These are phyloP conservation scores for Botrytis galanthina DNA, from an alignment of 2,329 filamentous ascomycete species.

Conservation along the genomic window DNA sequence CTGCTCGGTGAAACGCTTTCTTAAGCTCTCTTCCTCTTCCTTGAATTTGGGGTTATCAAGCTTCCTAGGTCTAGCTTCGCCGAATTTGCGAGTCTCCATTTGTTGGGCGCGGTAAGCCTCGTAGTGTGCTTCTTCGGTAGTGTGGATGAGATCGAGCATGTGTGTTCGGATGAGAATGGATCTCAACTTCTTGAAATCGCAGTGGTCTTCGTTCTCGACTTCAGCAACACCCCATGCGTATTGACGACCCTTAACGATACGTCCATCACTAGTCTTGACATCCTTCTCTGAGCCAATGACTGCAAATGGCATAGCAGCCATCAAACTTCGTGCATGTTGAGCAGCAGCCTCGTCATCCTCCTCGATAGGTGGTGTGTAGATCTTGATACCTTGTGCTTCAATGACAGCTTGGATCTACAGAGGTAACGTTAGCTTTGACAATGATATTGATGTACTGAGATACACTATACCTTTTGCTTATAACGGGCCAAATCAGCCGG, in stretches of 20 bases:
- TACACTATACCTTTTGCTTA: slow-evolving; percentile 78
- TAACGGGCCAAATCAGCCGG: slow-evolving; percentile 87
- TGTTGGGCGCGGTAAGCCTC: slow-evolving; percentile 98
- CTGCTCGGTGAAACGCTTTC: slow-evolving; percentile 99
- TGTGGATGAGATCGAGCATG: slow-evolving; percentile 99
- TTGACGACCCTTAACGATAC: slow-evolving; percentile 97
- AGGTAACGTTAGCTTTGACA: slow-evolving; percentile 34
- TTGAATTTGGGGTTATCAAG: slow-evolving; percentile 99
- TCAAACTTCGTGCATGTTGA: slow-evolving; percentile 89
- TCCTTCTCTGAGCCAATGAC: slow-evolving; percentile 99
- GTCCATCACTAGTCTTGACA: slow-evolving; percentile 91
- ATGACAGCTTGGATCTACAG: slow-evolving; percentile 86
- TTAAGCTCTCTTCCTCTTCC: slow-evolving; percentile 96
- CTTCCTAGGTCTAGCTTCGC: slow-evolving; percentile 94
- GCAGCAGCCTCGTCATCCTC: slow-evolving; percentile 97
- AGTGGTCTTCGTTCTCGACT: slow-evolving; percentile 99
- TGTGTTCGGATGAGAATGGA: slow-evolving; percentile 98
- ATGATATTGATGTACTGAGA: neutral
- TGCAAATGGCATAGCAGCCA: slow-evolving; percentile 97
- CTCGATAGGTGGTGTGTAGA: slow-evolving; percentile 96
- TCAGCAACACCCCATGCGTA: slow-evolving; percentile 99
- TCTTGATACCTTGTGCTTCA: slow-evolving; percentile 98
- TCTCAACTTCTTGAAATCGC: slow-evolving; percentile 99
- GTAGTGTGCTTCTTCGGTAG: slow-evolving; percentile 98
- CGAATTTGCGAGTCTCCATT: slow-evolving; percentile 99